phyloP scores from a whole-genome alignment of 352 stramenopile species.

The Pythium myriotylum region DNA sequence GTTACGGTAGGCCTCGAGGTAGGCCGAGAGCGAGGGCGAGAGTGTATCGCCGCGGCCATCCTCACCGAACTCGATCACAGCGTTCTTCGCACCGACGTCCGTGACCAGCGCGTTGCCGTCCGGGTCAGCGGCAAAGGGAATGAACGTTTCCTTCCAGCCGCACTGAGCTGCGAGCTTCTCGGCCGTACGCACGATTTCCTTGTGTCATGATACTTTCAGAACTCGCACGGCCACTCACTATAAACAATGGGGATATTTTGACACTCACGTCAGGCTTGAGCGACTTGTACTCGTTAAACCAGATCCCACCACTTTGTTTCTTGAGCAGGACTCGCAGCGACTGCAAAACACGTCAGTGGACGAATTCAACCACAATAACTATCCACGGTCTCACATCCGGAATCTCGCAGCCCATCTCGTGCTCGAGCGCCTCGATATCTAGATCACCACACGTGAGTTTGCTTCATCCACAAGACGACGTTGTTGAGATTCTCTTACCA shows the following conservation, averaged over 20 bases:
- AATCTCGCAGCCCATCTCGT: conserved; percentile 59
- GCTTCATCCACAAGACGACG: too few species aligned
- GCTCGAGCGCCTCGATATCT: conserved; percentile 80
- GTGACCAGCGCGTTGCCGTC: conserved; percentile 69
- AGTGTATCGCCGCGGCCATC: conserved; percentile 59
- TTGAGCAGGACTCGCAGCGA: conserved; percentile 62
- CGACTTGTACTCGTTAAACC: conserved; percentile 86
- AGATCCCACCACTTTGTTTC: conserved; percentile 80
- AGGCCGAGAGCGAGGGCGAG: conserved; percentile 59
- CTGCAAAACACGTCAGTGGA: conserved; percentile 20
- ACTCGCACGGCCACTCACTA: too few species aligned
- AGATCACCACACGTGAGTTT: too few species aligned
- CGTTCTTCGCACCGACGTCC: conserved; percentile 52
- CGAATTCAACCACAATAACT: not conserved
- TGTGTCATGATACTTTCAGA: not conserved
- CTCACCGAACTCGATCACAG: conserved; percentile 70
- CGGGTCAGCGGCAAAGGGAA: conserved; percentile 75
- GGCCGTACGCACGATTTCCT: conserved; percentile 62
- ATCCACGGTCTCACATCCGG: conserved; percentile 39
- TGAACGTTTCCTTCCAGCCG: conserved; percentile 58
- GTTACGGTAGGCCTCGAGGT: conserved; percentile 82
- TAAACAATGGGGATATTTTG: too few species aligned
- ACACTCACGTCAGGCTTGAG: conserved; percentile 52
- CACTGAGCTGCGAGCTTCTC: conserved; percentile 50
- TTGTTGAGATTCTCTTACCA: too few species aligned